Evolutionary conservation across 2,329 filamentous ascomycete species (phyloP).

Genomic region (Trichoderma guizhouense): DNA sequence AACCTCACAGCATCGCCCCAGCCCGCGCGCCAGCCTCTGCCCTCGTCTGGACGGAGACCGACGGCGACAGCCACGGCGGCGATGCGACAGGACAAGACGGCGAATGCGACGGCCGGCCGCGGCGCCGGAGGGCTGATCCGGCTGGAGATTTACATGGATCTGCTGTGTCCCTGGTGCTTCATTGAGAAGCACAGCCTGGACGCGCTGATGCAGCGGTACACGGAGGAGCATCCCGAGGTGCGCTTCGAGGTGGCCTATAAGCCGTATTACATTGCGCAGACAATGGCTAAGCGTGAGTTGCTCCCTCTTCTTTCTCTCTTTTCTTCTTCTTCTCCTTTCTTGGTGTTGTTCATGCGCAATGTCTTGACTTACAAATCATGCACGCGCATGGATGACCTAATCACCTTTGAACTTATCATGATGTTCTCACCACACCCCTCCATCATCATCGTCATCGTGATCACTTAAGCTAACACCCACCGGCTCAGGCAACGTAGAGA

Average conservation of each 20-base stretch:
- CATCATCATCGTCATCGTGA: not conserved
- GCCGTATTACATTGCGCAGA: slow-evolving; percentile 45
- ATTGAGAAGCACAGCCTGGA: slow-evolving; percentile 47
- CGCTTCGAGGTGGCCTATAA: slow-evolving; percentile 47
- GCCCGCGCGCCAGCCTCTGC: slow-evolving; percentile 2
- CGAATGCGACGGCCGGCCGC: not conserved
- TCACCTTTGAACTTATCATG: not conserved
- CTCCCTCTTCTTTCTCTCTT: not conserved
- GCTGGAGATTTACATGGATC: slow-evolving; percentile 49
- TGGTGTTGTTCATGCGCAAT: not conserved
- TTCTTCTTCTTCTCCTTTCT: not conserved
- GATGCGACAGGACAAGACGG: not conserved
- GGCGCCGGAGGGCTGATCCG: not conserved
- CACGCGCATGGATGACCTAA: not conserved
- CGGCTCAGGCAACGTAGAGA: slow-evolving; percentile 30
- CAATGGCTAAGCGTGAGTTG: slow-evolving; percentile 25
- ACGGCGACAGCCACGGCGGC: not conserved
- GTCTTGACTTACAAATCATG: not conserved
- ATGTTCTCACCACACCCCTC: not conserved
- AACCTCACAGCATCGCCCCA: not conserved
- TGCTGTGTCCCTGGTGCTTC: slow-evolving; percentile 52
- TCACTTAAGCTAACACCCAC: not conserved
- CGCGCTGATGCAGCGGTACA: slow-evolving; percentile 42
- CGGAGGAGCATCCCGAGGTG: slow-evolving; percentile 38
- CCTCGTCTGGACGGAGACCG: not conserved